Evolutionary conservation across 345 rosid genomes (phyloP), one percentile per base, ranked within the genome.

Genomic region (Eucalyptus tenuipes): DNA sequence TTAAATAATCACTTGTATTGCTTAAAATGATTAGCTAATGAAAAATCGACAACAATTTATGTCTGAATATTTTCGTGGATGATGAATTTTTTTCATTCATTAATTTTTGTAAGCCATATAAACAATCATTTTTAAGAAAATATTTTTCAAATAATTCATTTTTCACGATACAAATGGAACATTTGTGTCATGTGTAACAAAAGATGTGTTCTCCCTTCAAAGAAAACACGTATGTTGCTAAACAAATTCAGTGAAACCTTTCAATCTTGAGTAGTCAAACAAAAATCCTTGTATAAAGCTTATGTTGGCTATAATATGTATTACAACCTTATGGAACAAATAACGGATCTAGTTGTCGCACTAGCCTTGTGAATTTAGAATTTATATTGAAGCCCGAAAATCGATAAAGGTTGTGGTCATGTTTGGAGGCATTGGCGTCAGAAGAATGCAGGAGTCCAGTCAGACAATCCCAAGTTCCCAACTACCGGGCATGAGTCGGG

Each of bases 1-100:
- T 17, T 15, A 50, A 50, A 17, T 50, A 17, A 17, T 17, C 0
- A 1, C 2, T 50, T 50, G 0, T 50, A 50, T 50, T 0, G 0
- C 9, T 17, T 50, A 50, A 17, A 17, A 50, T 50, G 7, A 17
- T 50, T 50, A 50, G 4, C 22, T 50, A 50, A 50, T 50, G 55
- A 50, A 50, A 17, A 50, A 50, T 50, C 9, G 4, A 50, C 55
- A 50, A 50, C 9, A 50, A 50, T 17, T 50, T 7, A 50, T 0
- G 22, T 0, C 3, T 50, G 1, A 50, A 50, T 50, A 7, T 50
- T 50, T 17, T 17, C 1, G 0, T 50, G 4, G 1, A 50, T 50
- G 55, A 17, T 50, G 22, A 17, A 17, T 50, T 17, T 50, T 50
- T 50, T 50, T 50, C 55, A 17, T 50, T 50, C 9, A 50, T 7